These are phyloP conservation scores for Candida glucosophila DNA, from an alignment of 1,139 yeast species.

Conservation along the genomic window DNA sequence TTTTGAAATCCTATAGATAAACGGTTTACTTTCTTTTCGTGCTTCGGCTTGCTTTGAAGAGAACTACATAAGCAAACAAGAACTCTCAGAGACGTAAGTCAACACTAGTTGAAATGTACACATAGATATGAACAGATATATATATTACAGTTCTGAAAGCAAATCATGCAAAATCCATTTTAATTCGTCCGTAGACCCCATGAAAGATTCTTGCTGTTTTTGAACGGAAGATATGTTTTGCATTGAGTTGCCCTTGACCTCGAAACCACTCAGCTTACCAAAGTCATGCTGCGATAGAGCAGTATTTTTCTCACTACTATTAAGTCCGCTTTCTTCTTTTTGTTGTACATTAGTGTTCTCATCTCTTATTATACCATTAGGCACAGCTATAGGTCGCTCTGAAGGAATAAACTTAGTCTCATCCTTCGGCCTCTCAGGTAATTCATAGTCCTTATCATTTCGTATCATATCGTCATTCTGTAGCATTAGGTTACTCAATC, in stretches of 20 bases:
- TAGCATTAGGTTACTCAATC: constrained; percentile 44
- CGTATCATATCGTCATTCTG: constrained; percentile 46
- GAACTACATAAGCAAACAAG: too few relatives aligned
- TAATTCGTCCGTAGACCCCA: constrained; percentile 62
- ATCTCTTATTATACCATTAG: constrained; percentile 8
- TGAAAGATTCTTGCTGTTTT: constrained; percentile 23
- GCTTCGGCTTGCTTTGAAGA: too few relatives aligned
- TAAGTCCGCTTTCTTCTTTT: constrained; percentile 1
- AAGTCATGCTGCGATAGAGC: background rate
- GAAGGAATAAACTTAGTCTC: too few relatives aligned
- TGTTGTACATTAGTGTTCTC: constrained; percentile 1
- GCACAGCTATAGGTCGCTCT: constrained; percentile 2
- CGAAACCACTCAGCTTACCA: background rate
- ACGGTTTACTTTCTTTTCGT: too few relatives aligned
- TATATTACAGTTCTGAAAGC: constrained; percentile 23
- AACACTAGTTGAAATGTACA: too few relatives aligned
- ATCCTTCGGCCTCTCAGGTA: constrained; percentile 18
- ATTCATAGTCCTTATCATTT: constrained; percentile 31
- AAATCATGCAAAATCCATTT: constrained; percentile 64
- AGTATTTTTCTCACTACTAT: background rate
- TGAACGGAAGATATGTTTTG: background rate
- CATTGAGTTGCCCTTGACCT: background rate
- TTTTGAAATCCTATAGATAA: too few relatives aligned
- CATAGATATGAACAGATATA: constrained; percentile 3
- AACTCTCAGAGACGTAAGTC: too few relatives aligned